Conservation (phyloP, 345 rosid species). For the Syzygium oleosum region DNA sequence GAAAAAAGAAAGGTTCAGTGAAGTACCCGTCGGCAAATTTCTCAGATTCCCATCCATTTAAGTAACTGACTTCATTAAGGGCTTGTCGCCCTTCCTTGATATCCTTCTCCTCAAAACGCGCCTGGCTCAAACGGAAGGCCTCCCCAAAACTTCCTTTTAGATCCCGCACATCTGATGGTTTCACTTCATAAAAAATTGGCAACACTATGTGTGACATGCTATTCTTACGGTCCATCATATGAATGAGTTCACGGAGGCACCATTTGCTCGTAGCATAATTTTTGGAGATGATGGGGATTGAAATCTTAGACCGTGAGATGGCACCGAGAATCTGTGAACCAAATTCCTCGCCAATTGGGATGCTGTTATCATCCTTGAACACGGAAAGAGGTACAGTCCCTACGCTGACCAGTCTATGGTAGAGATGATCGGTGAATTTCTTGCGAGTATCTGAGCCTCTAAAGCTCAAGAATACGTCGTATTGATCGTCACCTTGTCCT, state of each 20-base stretch:
- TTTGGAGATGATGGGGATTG: fast-evolving
- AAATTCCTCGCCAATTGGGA: neutral
- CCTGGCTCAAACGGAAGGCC: fast-evolving
- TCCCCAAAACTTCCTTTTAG: neutral
- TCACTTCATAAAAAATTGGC: fast-evolving
- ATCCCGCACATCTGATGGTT: neutral
- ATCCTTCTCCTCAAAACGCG: neutral
- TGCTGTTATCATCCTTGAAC: neutral
- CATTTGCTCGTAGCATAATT: neutral
- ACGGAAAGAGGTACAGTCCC: fast-evolving
- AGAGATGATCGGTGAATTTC: fast-evolving
- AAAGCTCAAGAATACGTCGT: neutral
- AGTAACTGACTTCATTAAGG: neutral
- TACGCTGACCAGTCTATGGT: fast-evolving
- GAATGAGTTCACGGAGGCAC: neutral
- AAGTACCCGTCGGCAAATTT: neutral
- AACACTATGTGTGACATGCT: fast-evolving
- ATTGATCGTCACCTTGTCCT: fast-evolving
- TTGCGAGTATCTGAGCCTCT: neutral
- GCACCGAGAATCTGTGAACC: neutral
- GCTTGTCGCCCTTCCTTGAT: neutral
- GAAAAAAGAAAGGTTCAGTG: neutral
- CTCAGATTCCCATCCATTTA: neutral
- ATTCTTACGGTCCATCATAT: fast-evolving
- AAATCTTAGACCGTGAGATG: fast-evolving